These are phyloP conservation scores for Tremella mesenterica DNA, from an alignment of 768 basidiomycete genomes.

Conservation along the genomic window DNA sequence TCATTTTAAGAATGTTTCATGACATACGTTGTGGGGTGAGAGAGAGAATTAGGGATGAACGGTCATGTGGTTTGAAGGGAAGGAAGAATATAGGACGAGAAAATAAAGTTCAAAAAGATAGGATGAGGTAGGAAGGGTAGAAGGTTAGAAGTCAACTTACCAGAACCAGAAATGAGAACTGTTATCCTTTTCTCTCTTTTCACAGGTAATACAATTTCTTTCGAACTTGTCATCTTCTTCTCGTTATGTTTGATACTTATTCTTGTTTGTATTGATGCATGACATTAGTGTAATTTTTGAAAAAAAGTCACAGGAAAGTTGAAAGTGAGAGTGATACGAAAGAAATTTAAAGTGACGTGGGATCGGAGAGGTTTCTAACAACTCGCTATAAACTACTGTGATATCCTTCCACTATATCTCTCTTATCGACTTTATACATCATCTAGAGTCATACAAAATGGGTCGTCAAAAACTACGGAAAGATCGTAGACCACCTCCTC, in stretches of 20 bases:
- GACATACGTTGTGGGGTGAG: too few species aligned
- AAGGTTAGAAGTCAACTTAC: conserved; percentile 39
- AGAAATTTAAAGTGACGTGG: not conserved
- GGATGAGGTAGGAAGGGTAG: not conserved
- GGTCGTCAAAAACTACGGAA: conserved; percentile 26
- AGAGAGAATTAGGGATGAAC: too few species aligned
- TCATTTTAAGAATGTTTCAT: too few species aligned
- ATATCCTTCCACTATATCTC: not conserved
- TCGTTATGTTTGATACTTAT: not conserved
- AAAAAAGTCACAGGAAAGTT: not conserved
- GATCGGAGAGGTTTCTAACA: not conserved
- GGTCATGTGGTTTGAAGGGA: too few species aligned
- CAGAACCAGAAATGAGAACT: conserved; percentile 62
- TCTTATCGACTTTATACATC: not conserved
- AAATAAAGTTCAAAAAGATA: not conserved
- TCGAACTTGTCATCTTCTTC: conserved; percentile 11
- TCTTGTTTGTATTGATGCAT: too few species aligned
- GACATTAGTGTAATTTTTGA: not conserved
- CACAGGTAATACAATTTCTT: conserved; percentile 4
- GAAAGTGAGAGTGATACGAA: not conserved
- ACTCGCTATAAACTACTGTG: not conserved
- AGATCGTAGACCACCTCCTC: conserved; percentile 3
- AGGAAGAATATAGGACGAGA: too few species aligned
- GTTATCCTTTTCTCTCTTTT: conserved; percentile 45
- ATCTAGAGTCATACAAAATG: conserved; percentile 11